Evolutionary conservation across 306 rosid species (phyloP).

Genomic region (Astragalus glycyphyllos): DNA sequence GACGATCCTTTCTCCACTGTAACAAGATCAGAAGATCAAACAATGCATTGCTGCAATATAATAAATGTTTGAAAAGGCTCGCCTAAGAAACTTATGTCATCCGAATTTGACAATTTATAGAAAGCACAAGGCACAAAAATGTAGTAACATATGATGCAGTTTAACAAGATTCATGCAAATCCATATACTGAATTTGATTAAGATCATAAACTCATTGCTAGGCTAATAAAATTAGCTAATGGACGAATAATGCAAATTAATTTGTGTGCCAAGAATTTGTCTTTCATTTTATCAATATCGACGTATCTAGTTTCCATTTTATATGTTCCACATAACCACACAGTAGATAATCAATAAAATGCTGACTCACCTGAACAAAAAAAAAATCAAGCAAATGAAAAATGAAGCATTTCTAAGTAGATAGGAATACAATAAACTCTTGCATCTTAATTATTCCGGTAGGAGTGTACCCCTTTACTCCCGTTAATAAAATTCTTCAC

Average conservation of each 20-base stretch:
- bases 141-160: too few species aligned
- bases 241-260: background rate
- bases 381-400: slow-evolving; percentile 7
- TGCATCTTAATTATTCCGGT: too few species aligned
- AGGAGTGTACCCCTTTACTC: too few species aligned
- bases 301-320: background rate
- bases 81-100: too few species aligned
- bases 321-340: too few species aligned
- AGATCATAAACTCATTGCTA: background rate
- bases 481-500: too few species aligned
- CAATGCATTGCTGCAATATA: background rate
- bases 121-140: too few species aligned
- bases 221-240: background rate
- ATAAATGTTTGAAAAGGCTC: too few species aligned
- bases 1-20: slow-evolving; percentile 33
- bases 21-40: slow-evolving; percentile 40
- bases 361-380: slow-evolving; percentile 50
- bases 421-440: too few species aligned
- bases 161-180: too few species aligned
- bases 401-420: background rate
- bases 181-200: background rate
- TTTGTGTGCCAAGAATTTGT: background rate
- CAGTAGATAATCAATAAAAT: background rate
- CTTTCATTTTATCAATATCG: background rate
- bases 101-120: too few species aligned